Base-by-base conservation (phyloP, 345 rosid species). In the Murraya koenigii region DNA sequence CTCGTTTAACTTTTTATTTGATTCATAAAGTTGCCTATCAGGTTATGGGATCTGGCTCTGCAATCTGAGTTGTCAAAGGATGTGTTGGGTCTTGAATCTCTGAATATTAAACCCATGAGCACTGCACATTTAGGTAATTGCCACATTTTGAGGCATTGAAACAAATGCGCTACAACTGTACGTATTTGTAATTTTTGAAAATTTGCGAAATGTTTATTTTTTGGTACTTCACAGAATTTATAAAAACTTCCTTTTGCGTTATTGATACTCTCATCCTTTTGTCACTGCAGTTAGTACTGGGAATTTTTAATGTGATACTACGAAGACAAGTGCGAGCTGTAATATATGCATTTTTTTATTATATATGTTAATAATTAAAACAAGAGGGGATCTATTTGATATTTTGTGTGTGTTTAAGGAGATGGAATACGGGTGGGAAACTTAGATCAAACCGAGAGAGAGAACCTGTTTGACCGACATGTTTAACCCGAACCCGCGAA, bases 31-130 rank as follows among this genome's bases (percentile, higher is more conserved):
- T 44, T 47, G 10, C 25, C 58, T 17, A 88, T 92, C 63, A 87
- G 97, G 84, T 80, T 94, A 79, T 92, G 98, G 97, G 98, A 92
- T 84, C 90, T 94, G 77, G 86, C 81, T 75, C 74, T 86, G 67
- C 89, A 86, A 80, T 81, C 84, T 47, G 84, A 80, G 78, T 71
- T 73, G 23, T 83, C 66, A 70, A 77, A 85, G 65, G 86, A 78
- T 78, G 80, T 65, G 54, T 64, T 78, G 71, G 84, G 71, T 66
- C 69, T 32, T 26, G 79, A 82, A 67, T 80, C 77, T 77, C 55
- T 63, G 58, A 80, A 75, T 77, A 41, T 79, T 74, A 78, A 82
- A 73, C 76, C 82, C 62, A 65, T 54, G 75, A 81, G 72, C 68
- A 81, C 79, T 60, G 78, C 89, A 81, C 83, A 80, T 81, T 84